These are phyloP conservation scores for Pestalotiopsis sp. DNA, from an alignment of 2,329 filamentous ascomycete species.

Conservation along the genomic window DNA sequence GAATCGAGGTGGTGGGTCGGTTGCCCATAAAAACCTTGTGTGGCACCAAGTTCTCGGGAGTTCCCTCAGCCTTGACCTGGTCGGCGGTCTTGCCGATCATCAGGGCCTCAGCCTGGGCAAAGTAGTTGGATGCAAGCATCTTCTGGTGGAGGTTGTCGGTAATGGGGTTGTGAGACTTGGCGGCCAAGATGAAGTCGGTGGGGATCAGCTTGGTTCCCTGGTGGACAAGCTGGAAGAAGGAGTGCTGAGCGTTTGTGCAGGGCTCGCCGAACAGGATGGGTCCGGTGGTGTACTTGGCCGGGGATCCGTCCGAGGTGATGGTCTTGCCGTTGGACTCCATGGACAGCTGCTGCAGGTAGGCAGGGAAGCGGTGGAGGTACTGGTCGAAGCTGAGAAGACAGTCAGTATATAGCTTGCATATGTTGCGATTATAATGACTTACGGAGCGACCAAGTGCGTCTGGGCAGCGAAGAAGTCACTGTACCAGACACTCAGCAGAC, in stretches of 20 bases:
- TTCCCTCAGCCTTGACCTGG: constrained; percentile 76
- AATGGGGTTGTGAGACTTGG: constrained; percentile 95
- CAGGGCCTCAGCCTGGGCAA: constrained; percentile 84
- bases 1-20: constrained; percentile 92
- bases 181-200: constrained; percentile 95
- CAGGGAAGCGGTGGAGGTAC: constrained; percentile 98
- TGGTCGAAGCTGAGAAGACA: constrained; percentile 77
- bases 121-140: constrained; percentile 92
- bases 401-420: background rate
- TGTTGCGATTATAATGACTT: constrained; percentile 42
- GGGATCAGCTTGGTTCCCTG: constrained; percentile 99
- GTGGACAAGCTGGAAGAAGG: constrained; percentile 99
- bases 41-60: constrained; percentile 76
- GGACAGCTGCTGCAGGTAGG: constrained; percentile 97
- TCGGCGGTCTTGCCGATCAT: constrained; percentile 90
- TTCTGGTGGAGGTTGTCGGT: constrained; percentile 93
- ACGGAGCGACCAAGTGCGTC: constrained; percentile 95
- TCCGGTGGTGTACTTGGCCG: constrained; percentile 97
- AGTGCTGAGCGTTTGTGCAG: constrained; percentile 98
- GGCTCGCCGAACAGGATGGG: constrained; percentile 97
- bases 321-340: constrained; percentile 99
- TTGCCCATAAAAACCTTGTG: constrained; percentile 99
- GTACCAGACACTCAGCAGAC: constrained; percentile 97
- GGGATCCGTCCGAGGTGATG: constrained; percentile 83
- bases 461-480: constrained; percentile 98